Evolutionary conservation across 345 rosid genomes (phyloP), one percentile per base, ranked within the genome.

Genomic region (Dimocarpus longan): DNA sequence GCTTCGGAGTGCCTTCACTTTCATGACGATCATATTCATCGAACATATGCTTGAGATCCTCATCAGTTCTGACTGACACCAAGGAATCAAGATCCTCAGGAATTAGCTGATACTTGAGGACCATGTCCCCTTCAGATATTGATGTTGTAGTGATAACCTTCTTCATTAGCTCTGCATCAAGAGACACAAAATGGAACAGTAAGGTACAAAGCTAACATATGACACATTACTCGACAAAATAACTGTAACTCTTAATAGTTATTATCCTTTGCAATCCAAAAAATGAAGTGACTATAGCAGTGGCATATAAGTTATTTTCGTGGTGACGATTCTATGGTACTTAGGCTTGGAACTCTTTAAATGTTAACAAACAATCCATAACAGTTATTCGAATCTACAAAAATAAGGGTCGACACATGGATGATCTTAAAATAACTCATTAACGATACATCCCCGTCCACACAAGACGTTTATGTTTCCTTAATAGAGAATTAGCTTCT

Each of bases 21-120:
- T 83, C 90, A 21, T 89, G 93, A 24, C 92, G 94, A 54, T 84
- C 82, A 63, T 85, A 78, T 70, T 96, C 97, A 0, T 96, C 97
- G 11, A 96, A 46, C 98, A 96, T 93, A 80, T 90, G 94, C 82
- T 85, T 89, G 13, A 94, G 82, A 87, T 94, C 99, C 80, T 96
- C 97, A 18, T 91, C 91, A 0, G 89, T 86, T 78, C 82, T 87
- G 0, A 96, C 94, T 0, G 97, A 87, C 52, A 96, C 94, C 78
- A 96, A 81, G 3, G 92, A 85, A 69, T 96, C 99, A 44, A 96
- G 90, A 80, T 96, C 97, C 77, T 94, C 95, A 0, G 91, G 87
- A 21, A 82, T 79, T 10, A 91, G 80, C 84, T 89, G 98, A 75
- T 94, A 94, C 82, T 94, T 96, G 26, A 96, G 81, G 13, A 94